Conservation (phyloP, 768 basidiomycete species). For the Harrya chromipes region DNA sequence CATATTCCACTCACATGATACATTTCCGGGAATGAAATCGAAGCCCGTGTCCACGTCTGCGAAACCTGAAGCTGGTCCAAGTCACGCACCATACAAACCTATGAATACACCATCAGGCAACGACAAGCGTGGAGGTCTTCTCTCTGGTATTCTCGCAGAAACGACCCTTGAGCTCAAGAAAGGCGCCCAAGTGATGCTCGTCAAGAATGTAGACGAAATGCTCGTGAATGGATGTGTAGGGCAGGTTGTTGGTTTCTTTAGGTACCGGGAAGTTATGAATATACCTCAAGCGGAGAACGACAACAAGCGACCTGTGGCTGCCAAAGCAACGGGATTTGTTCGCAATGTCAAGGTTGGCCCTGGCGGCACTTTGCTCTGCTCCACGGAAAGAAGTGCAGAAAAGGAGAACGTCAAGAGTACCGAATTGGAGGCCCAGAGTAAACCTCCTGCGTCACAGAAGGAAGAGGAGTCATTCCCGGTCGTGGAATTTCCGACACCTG, state of each 20-base stretch:
- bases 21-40: slow-evolving; percentile 20
- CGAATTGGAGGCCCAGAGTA: slow-evolving; percentile 20
- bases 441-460: slow-evolving; percentile 30
- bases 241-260: slow-evolving; percentile 52
- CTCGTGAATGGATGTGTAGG: slow-evolving; percentile 75
- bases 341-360: slow-evolving; percentile 32
- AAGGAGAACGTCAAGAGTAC: slow-evolving; percentile 35
- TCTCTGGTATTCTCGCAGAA: slow-evolving; percentile 63
- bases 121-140: slow-evolving; percentile 50
- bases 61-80: neutral
- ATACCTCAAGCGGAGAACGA: slow-evolving; percentile 21
- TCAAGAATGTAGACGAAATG: slow-evolving; percentile 59
- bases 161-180: slow-evolving; percentile 52
- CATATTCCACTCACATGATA: slow-evolving; percentile 53
- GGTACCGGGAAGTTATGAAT: slow-evolving; percentile 20
- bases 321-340: slow-evolving; percentile 35
- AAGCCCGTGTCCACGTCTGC: slow-evolving; percentile 2
- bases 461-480: slow-evolving; percentile 44
- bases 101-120: slow-evolving; percentile 3
- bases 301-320: slow-evolving; percentile 17
- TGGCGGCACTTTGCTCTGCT: slow-evolving; percentile 25
- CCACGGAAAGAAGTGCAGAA: slow-evolving; percentile 3
- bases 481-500: slow-evolving; percentile 43
- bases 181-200: slow-evolving; percentile 64
- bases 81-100: slow-evolving; percentile 32